Base-by-base conservation (phyloP, 2,329 filamentous ascomycete species). In the Diaporthe amygdali region DNA sequence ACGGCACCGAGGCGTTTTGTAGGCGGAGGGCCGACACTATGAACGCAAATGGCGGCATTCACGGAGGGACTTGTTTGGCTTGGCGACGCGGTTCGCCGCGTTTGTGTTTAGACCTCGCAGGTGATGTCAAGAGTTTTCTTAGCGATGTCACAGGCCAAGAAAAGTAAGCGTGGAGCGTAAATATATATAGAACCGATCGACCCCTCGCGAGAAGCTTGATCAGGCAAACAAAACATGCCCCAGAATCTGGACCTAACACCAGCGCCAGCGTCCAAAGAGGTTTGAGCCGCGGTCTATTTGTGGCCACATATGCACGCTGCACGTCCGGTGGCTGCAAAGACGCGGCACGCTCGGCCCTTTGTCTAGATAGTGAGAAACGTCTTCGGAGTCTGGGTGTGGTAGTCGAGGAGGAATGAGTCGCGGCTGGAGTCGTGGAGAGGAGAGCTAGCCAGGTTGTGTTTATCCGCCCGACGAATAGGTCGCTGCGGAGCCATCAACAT, bases 381-480 rank as follows among this genome's bases (percentile, higher is more conserved):
- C 10, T 63, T n/a, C 34, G 41, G 59, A 34, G 20, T 47, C 59
- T 34, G 59, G 59, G 59, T 63, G 59, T 27, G 30, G 25, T 46
- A 25, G 56, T 63, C 56, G 56, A 34, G 39, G 15, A 47, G 56
- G 20, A 63, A 63, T 63, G 41, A 63, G 59, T 63, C 59, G 59
- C 41, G 59, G 41, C 41, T 47, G 59, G 41, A 34, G 59, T 7
- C 27, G 59, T 32, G 27, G 12, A 63, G 6, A 63, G 56, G 41
- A 63, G 56, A 47, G 30, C 56, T 63, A 63, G 37, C 59, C 59
- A 63, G 59, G 59, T 63, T 47, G n/a, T 49, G 41, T 63, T 63
- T 63, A 47, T 63, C 59, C 59, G 59, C n/a, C n/a, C 10, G 59
- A 25, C 59, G 59, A 63, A 63, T 63, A 63, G 59, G 41, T 37